Conservation (phyloP, 1,284 basidiomycete species). For the Pseudozyma thailandica region DNA sequence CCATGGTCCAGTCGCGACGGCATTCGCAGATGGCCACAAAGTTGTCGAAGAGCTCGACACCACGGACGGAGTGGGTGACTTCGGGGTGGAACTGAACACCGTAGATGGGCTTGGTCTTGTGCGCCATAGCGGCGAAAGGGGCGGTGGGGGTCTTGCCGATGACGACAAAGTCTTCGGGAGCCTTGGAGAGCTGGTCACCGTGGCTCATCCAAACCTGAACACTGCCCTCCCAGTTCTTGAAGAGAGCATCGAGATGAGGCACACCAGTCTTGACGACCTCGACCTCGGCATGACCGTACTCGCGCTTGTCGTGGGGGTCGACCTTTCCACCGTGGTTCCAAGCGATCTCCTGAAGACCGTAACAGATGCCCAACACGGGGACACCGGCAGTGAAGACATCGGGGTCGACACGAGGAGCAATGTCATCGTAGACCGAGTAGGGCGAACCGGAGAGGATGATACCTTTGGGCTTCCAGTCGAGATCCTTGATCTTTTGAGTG, state of each 20-base stretch:
- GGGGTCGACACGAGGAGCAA: constrained; percentile 93
- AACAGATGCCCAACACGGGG: constrained; percentile 96
- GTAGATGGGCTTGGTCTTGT: constrained; percentile 87
- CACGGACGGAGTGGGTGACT: constrained; percentile 91
- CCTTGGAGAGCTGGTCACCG: constrained; percentile 88
- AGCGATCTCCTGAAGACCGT: constrained; percentile 98
- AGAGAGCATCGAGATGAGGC: constrained; percentile 76
- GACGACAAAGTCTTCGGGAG: constrained; percentile 85
- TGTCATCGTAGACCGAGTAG: constrained; percentile 94
- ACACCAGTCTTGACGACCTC: constrained; percentile 78
- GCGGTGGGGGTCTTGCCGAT: constrained; percentile 88
- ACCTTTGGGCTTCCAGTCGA: constrained; percentile 95
- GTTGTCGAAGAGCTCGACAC: constrained; percentile 87
- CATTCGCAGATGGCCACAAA: constrained; percentile 89
- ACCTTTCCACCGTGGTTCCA: constrained; percentile 89
- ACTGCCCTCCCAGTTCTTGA: constrained; percentile 83
- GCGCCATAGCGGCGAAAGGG: constrained; percentile 92
- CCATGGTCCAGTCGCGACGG: constrained; percentile 93
- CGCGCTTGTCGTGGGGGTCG: constrained; percentile 86
- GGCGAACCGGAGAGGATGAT: constrained; percentile 98
- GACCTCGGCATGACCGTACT: constrained; percentile 92
- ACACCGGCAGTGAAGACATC: constrained; percentile 91
- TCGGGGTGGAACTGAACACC: constrained; percentile 99
- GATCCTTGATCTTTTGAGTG: constrained; percentile 88
- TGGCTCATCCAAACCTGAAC: constrained; percentile 99